Percentiles rank a stretch among this genome's conserved stretches.
Evolutionary conservation across 495 filamentous ascomycete species (phyloP).

Genomic region (Astrothelium macrocarpum): DNA sequence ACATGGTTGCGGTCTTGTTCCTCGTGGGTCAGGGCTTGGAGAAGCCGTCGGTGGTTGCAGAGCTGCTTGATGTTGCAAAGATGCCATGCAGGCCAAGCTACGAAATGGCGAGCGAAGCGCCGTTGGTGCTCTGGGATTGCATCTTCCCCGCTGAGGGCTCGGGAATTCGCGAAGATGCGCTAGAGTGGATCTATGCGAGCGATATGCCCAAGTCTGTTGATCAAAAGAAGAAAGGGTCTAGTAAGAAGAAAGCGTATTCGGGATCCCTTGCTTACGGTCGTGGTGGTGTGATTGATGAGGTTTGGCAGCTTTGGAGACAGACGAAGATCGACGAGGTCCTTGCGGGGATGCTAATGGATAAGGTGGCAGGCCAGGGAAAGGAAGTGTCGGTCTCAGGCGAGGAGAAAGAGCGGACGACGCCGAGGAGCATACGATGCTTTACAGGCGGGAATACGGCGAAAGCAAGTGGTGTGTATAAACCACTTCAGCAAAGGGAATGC

Average conservation of each 20-base stretch:
- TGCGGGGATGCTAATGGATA: slow-evolving; percentile 54
- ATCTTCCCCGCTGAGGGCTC: slow-evolving; percentile 55
- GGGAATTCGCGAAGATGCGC: slow-evolving; percentile 45
- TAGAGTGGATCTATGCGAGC: slow-evolving; percentile 69
- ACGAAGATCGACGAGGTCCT: slow-evolving; percentile 84
- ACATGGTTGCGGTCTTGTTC: slow-evolving; percentile 82
- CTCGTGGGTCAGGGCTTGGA: slow-evolving; percentile 87
- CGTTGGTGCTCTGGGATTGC: slow-evolving; percentile 92
- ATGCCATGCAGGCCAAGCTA: slow-evolving; percentile 70
- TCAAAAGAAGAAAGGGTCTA: too few relatives aligned
- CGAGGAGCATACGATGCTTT: slow-evolving; percentile 52
- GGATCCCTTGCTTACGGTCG: slow-evolving; percentile 52
- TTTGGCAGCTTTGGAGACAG: slow-evolving; percentile 76
- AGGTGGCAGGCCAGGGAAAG: slow-evolving; percentile 46
- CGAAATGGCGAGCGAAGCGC: slow-evolving; percentile 78
- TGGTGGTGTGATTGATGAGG: slow-evolving; percentile 56
- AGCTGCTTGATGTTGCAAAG: slow-evolving; percentile 60
- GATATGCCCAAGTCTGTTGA: slow-evolving; percentile 51
- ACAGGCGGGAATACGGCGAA: slow-evolving; percentile 55
- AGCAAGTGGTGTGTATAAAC: slow-evolving; percentile 56
- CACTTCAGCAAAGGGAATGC: slow-evolving; percentile 54
- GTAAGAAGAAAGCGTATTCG: too few relatives aligned
- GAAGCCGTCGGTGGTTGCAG: slow-evolving; percentile 54
- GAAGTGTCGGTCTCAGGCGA: slow-evolving; percentile 13
- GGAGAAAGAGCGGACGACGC: not conserved